Conservation (phyloP, 805 yeast species). For the Komagataella kurtzmanii region DNA sequence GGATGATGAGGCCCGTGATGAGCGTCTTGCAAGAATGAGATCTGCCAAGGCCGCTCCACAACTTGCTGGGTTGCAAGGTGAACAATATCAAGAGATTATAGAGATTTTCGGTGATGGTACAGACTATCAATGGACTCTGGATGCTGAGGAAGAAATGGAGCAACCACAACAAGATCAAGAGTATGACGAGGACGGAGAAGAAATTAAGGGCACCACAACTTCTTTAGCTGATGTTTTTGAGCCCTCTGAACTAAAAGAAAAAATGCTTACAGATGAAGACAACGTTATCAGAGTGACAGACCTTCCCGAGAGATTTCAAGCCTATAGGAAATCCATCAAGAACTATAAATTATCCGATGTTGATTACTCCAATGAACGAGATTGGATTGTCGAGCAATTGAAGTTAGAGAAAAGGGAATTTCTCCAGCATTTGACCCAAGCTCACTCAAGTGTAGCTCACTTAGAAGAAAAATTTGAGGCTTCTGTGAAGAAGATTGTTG, state of each 20-base stretch:
- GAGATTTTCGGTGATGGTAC: constrained; percentile 96
- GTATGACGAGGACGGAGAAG: constrained; percentile 22
- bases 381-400: constrained; percentile 66
- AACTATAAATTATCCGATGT: constrained; percentile 55
- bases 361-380: constrained; percentile 60
- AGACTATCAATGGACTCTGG: constrained; percentile 96
- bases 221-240: constrained; percentile 86
- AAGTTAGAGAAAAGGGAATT: constrained; percentile 38
- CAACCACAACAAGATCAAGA: constrained; percentile 33
- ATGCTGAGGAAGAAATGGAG: constrained; percentile 63
- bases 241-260: constrained; percentile 81
- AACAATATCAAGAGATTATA: constrained; percentile 80
- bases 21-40: constrained; percentile 21
- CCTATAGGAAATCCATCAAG: constrained; percentile 51
- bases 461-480: constrained; percentile 40
- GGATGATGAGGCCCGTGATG: constrained; percentile 56
- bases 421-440: constrained; percentile 10
- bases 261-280: constrained; percentile 86
- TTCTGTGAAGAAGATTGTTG: constrained; percentile 61
- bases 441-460: constrained; percentile 11
- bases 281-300: constrained; percentile 78
- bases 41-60: constrained; percentile 13
- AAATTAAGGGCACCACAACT: constrained; percentile 23
- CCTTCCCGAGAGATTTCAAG: constrained; percentile 86
- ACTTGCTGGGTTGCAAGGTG: constrained; percentile 56